Evolutionary conservation across 2,329 filamentous ascomycete genomes (phyloP).

Genomic region (Neoascochyta sp.): DNA sequence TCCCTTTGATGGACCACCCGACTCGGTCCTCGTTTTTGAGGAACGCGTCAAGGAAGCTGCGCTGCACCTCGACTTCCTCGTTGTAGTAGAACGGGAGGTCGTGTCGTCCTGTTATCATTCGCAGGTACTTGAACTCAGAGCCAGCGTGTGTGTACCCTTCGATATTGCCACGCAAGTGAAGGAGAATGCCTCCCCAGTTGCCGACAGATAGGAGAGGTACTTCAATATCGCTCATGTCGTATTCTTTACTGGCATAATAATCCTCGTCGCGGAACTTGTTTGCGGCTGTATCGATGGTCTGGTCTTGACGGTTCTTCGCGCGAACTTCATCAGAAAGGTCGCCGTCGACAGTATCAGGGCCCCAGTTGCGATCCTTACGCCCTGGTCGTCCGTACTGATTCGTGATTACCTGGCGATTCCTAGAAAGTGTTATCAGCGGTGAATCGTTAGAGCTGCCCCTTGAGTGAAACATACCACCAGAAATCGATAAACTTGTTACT

Average conservation of each 20-base stretch:
- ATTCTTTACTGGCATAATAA: slow-evolving; percentile 65
- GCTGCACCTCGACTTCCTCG: slow-evolving; percentile 65
- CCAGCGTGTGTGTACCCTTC: slow-evolving; percentile 62
- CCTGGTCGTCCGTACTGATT: slow-evolving; percentile 65
- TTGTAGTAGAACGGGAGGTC: slow-evolving; percentile 70
- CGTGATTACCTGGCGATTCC: slow-evolving; percentile 60
- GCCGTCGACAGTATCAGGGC: slow-evolving; percentile 56
- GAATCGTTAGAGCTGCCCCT: too few species aligned
- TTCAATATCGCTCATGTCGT: slow-evolving; percentile 61
- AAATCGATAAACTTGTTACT: slow-evolving; percentile 44
- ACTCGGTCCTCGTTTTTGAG: slow-evolving; percentile 62
- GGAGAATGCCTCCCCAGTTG: slow-evolving; percentile 68
- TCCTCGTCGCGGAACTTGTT: slow-evolving; percentile 59
- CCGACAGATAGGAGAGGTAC: slow-evolving; percentile 65
- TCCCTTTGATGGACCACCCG: slow-evolving; percentile 59
- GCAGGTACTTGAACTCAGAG: slow-evolving; percentile 64
- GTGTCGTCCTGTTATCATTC: slow-evolving; percentile 66
- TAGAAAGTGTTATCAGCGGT: slow-evolving; percentile 39
- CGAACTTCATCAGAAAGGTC: slow-evolving; percentile 54
- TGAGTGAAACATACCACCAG: slow-evolving; percentile 50
- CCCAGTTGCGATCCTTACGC: slow-evolving; percentile 51
- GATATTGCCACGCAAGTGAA: slow-evolving; percentile 67
- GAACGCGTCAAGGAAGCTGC: slow-evolving; percentile 67
- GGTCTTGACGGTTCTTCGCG: slow-evolving; percentile 44
- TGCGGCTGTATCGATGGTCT: slow-evolving; percentile 31